Percentiles rank a stretch among this genome's conserved stretches.
Conservation (phyloP, 1,139 yeast genomes). For the Kurtzmaniella natalensis region DNA sequence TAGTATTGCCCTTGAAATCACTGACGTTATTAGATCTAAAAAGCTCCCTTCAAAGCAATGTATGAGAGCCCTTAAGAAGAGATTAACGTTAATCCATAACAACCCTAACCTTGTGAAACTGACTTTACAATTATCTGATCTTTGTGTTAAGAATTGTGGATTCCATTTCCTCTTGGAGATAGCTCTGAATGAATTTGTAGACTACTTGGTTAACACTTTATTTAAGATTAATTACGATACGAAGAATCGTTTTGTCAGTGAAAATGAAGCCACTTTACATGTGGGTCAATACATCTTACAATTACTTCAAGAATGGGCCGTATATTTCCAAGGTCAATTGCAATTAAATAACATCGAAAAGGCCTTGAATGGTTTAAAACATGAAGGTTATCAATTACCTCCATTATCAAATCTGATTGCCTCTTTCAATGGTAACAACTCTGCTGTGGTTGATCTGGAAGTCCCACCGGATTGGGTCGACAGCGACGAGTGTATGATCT, state of each 20-base stretch:
- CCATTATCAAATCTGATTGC: not conserved
- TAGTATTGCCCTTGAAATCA: constrained; percentile 75
- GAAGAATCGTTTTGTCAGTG: constrained; percentile 23
- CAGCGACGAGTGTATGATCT: constrained; percentile 91
- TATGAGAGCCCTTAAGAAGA: constrained; percentile 74
- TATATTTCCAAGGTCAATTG: constrained; percentile 65
- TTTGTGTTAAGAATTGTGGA: constrained; percentile 93
- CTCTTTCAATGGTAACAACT: not conserved
- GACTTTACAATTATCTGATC: constrained; percentile 71
- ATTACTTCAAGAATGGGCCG: constrained; percentile 72
- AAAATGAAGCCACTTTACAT: constrained; percentile 44
- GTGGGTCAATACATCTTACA: constrained; percentile 61
- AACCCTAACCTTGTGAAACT: constrained; percentile 78
- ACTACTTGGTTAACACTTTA: constrained; percentile 50
- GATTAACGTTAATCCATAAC: constrained; percentile 54
- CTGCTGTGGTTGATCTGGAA: constrained; percentile 68
- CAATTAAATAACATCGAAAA: constrained; percentile 64
- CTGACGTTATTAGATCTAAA: constrained; percentile 83
- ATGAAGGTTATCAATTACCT: constrained; percentile 56
- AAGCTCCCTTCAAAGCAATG: constrained; percentile 80
- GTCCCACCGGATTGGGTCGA: constrained; percentile 99
- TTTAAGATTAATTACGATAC: constrained; percentile 36
- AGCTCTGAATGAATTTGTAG: constrained; percentile 83
- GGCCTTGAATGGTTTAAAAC: constrained; percentile 54
- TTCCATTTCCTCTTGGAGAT: constrained; percentile 75